Evolutionary conservation across 2,329 filamentous ascomycete species (phyloP).

Genomic region (Hymenoscyphus fraxineus): DNA sequence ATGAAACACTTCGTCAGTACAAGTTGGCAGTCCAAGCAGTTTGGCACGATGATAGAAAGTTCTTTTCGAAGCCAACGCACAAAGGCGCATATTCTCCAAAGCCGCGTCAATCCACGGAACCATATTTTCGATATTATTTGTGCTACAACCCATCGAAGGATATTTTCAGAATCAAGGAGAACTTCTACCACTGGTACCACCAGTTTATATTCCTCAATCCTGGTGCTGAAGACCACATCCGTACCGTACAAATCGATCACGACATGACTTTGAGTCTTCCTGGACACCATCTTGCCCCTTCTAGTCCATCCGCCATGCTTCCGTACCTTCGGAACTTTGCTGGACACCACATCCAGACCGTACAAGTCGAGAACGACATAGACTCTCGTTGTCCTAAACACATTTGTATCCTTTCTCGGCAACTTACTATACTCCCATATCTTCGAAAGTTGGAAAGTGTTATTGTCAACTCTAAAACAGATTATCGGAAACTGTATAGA

Average conservation of each 20-base stretch:
- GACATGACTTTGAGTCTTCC: too few relatives aligned
- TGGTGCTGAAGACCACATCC: background rate
- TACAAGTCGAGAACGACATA: background rate
- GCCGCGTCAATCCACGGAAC: background rate
- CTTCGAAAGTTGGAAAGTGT: background rate
- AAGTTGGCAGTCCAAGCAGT: background rate
- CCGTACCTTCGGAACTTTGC: too few relatives aligned
- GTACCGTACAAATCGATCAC: background rate
- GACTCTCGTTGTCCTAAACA: background rate
- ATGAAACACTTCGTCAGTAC: background rate
- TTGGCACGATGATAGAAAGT: background rate
- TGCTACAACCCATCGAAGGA: background rate
- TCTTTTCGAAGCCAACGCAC: background rate
- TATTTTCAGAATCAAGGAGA: background rate
- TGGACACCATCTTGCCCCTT: too few relatives aligned
- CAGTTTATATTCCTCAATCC: background rate
- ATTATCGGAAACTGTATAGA: background rate
- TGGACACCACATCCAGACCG: background rate
- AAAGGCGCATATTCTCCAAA: background rate
- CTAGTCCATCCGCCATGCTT: too few relatives aligned
- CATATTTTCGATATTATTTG: background rate
- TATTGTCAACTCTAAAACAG: background rate
- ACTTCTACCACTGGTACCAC: background rate
- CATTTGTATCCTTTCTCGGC: too few relatives aligned
- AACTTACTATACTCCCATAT: background rate